phyloP scores from a whole-genome alignment of 371 early-diverging fungal genomes.

The Mucor sp. region DNA sequence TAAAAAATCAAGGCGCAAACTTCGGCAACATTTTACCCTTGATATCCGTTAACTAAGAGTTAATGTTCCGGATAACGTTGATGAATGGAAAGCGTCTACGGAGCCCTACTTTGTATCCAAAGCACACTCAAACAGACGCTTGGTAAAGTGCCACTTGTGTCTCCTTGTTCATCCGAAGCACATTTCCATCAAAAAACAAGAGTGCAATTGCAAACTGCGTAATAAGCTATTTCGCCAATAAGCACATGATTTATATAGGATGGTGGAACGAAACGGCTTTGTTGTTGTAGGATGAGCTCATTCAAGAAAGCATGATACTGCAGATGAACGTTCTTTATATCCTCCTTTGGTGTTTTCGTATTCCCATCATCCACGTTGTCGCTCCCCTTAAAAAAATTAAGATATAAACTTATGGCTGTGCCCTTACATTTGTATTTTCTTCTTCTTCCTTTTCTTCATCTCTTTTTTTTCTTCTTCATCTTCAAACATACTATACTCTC shows the following conservation, averaged over 20 bases:
- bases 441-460: background rate
- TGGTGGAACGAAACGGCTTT: slow-evolving; percentile 7
- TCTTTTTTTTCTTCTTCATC: slow-evolving; percentile 5
- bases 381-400: slow-evolving; percentile 17
- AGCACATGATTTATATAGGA: slow-evolving; percentile 11
- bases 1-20: background rate
- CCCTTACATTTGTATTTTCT: slow-evolving; percentile 3
- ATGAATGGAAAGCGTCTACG: background rate
- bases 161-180: background rate
- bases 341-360: slow-evolving; percentile 24
- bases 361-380: slow-evolving; percentile 23
- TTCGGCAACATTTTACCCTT: background rate
- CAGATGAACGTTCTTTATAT: slow-evolving; percentile 19
- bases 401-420: background rate
- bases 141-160: background rate
- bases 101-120: background rate
- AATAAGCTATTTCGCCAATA: background rate
- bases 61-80: background rate
- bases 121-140: background rate
- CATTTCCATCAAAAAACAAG: background rate
- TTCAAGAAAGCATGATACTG: background rate
- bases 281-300: slow-evolving; percentile 3
- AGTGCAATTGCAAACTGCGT: background rate
- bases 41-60: background rate
- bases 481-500: background rate